These are phyloP conservation scores for Monilinia vaccinii-corymbosi DNA, from an alignment of 2,329 filamentous ascomycete species.

Conservation along the genomic window DNA sequence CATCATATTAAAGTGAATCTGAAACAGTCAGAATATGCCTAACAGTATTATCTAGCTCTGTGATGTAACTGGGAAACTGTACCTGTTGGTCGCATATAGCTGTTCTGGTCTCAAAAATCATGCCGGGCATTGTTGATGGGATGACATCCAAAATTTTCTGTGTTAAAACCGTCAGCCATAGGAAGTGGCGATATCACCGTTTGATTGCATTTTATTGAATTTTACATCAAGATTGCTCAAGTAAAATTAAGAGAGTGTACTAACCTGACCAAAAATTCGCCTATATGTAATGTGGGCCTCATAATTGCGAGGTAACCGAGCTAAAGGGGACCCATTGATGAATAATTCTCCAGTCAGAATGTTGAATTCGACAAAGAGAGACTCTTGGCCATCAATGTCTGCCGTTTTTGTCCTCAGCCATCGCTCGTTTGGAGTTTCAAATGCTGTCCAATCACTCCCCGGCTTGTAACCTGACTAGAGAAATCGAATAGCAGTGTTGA, in stretches of 20 bases:
- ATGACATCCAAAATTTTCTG: conserved; percentile 16
- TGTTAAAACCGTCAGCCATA: conserved; percentile 4
- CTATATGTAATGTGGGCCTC: conserved; percentile 22
- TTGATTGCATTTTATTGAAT: neutral
- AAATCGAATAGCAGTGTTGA: conserved; percentile 22
- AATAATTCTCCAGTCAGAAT: conserved; percentile 43
- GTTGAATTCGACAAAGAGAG: conserved; percentile 37
- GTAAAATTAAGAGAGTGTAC: neutral
- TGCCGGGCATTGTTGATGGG: conserved; percentile 29
- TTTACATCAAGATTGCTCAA: neutral
- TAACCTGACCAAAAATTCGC: conserved; percentile 16
- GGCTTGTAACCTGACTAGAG: conserved; percentile 27
- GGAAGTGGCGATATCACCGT: neutral
- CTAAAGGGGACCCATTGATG: conserved; percentile 41
- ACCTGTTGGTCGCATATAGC: conserved; percentile 25
- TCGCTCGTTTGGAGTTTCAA: conserved; percentile 24
- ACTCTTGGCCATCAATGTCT: neutral
- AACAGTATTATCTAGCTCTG: neutral
- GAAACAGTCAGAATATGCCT: neutral
- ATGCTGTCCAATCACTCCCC: conserved; percentile 20
- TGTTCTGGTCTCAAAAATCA: conserved; percentile 30
- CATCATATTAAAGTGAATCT: conserved; percentile 30
- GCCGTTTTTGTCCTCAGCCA: conserved; percentile 29
- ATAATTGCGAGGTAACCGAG: conserved; percentile 39
- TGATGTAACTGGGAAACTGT: neutral